These are phyloP conservation scores for Periglandula ipomoeae DNA, from an alignment of 2,329 filamentous ascomycete species.

Conservation along the genomic window DNA sequence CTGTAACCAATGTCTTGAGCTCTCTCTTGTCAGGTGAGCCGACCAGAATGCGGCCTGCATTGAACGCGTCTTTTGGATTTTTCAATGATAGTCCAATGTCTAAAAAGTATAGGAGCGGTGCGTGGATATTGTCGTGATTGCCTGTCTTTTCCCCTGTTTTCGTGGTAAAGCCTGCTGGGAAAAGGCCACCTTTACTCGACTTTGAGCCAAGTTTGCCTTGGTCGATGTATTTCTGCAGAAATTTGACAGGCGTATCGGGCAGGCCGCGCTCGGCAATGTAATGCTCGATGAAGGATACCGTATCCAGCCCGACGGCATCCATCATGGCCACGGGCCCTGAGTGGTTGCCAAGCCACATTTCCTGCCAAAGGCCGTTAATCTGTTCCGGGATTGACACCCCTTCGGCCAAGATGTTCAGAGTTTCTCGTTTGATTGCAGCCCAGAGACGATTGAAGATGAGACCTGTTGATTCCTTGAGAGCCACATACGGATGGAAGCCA, in stretches of 20 bases:
- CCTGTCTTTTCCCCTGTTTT: background rate
- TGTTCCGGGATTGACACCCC: conserved; percentile 38
- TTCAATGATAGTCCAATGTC: conserved; percentile 17
- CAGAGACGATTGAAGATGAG: conserved; percentile 48
- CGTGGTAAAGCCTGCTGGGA: conserved; percentile 16
- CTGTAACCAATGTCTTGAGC: conserved; percentile 13
- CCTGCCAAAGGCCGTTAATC: conserved; percentile 37
- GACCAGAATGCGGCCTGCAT: conserved; percentile 11
- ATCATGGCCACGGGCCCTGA: conserved; percentile 23
- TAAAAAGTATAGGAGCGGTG: conserved; percentile 17
- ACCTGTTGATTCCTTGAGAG: conserved; percentile 39
- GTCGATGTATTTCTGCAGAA: conserved; percentile 34
- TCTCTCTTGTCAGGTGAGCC: conserved; percentile 9
- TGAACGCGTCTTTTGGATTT: conserved; percentile 2
- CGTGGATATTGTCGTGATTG: conserved; percentile 3
- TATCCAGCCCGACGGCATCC: conserved; percentile 43
- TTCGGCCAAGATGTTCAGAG: conserved; percentile 38
- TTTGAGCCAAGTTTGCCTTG: conserved; percentile 38
- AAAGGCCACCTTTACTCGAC: conserved; percentile 29
- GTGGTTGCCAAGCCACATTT: conserved; percentile 24
- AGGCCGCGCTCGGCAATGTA: conserved; percentile 41
- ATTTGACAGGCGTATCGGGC: conserved; percentile 32
- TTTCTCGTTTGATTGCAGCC: conserved; percentile 47
- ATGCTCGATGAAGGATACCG: conserved; percentile 44
- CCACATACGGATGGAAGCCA: conserved; percentile 31